Percentiles rank a stretch among this genome's conserved stretches.
phyloP scores from a whole-genome alignment of 257 asterid genomes.

The Solanum appendiculatum region DNA sequence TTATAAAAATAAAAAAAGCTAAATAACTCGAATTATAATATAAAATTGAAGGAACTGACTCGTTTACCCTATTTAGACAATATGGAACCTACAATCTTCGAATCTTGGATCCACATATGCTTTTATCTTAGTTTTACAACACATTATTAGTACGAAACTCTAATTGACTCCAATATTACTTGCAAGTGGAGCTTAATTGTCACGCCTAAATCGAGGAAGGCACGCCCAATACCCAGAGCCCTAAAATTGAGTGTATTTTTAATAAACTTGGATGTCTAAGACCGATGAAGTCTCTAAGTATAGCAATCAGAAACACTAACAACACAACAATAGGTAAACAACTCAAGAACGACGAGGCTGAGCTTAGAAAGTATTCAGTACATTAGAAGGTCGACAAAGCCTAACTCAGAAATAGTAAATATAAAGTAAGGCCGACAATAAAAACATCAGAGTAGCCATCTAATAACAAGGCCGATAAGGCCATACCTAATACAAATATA shows the following conservation, averaged over 20 bases:
- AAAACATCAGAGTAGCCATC: neutral
- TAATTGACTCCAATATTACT: neutral
- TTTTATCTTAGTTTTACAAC: neutral
- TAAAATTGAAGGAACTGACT: too few species aligned
- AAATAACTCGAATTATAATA: too few species aligned
- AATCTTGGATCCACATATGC: too few species aligned
- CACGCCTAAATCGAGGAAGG: neutral
- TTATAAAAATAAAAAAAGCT: too few species aligned
- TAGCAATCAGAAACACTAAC: neutral
- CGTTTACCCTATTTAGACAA: too few species aligned
- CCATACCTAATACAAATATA: neutral
- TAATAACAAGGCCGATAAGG: neutral
- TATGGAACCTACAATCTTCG: too few species aligned
- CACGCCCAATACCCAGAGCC: neutral
- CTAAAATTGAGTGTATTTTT: neutral
- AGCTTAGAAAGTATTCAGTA: too few species aligned
- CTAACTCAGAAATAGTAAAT: neutral
- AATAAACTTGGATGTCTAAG: neutral
- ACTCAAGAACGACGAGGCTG: neutral
- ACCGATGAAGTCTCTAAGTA: neutral
- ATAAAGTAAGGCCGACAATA: neutral
- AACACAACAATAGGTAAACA: neutral
- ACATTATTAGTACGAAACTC: neutral
- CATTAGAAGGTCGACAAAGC: neutral
- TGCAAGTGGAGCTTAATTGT: neutral